Percentiles rank a stretch among this genome's conserved stretches.
These are phyloP conservation scores for Stagonosporopsis chrysanthemi DNA, from an alignment of 2,329 filamentous ascomycete genomes.

Conservation along the genomic window DNA sequence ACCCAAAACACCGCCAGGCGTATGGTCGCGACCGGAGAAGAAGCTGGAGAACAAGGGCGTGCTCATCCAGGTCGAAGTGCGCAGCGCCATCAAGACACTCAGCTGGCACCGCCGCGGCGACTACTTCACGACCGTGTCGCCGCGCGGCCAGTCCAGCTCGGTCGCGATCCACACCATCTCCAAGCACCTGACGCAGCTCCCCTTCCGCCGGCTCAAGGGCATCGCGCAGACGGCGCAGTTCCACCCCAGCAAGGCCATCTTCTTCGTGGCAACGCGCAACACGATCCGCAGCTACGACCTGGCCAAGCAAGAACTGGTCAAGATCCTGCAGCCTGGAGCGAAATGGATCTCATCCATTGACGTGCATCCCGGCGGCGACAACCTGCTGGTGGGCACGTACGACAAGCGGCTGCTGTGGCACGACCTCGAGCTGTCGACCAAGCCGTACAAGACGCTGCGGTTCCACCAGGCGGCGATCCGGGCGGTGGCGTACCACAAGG, in stretches of 20 bases:
- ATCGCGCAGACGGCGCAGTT: slow-evolving; percentile 91
- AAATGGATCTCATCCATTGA: slow-evolving; percentile 95
- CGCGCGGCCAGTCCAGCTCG: slow-evolving; percentile 76
- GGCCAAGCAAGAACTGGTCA: slow-evolving; percentile 87
- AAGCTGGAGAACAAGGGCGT: slow-evolving; percentile 80
- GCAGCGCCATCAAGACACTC: slow-evolving; percentile 82
- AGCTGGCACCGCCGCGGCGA: slow-evolving; percentile 94
- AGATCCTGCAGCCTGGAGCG: slow-evolving; percentile 90
- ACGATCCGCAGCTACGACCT: slow-evolving; percentile 94
- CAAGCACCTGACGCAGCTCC: slow-evolving; percentile 93
- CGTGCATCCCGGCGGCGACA: slow-evolving; percentile 91
- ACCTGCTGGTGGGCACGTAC: slow-evolving; percentile 92
- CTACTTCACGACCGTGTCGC: slow-evolving; percentile 91
- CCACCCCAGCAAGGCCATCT: slow-evolving; percentile 89
- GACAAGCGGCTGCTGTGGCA: slow-evolving; percentile 95
- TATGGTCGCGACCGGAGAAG: slow-evolving; percentile 81
- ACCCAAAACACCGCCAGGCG: slow-evolving; percentile 77
- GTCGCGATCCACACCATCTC: slow-evolving; percentile 95
- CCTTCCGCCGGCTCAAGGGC: slow-evolving; percentile 79
- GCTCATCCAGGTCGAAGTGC: slow-evolving; percentile 79
- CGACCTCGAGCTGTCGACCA: slow-evolving; percentile 87
- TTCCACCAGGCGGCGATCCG: slow-evolving; percentile 95
- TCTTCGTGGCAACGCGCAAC: slow-evolving; percentile 96
- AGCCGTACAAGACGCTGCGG: slow-evolving; percentile 94
- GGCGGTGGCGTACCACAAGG: slow-evolving; percentile 84